Base-by-base conservation (phyloP, 2,329 filamentous ascomycete genomes). In the Fusarium nurragi region DNA sequence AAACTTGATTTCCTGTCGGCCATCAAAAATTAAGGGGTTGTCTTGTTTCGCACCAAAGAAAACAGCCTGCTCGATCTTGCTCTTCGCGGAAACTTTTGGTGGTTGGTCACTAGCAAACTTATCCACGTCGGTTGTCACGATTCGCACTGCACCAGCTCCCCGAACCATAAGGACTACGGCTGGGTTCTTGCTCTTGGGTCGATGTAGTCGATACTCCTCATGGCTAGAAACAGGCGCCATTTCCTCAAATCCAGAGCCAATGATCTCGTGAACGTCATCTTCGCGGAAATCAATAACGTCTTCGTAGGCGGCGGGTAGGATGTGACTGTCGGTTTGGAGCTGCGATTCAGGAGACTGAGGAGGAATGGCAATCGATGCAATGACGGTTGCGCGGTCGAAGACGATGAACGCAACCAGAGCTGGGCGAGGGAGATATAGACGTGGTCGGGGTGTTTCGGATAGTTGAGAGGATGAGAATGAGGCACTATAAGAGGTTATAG, bases 61-160 rank as follows among this genome's bases (percentile, higher is more conserved):
- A 2, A 98, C 91, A 4, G 94, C 94, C 78, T 99, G 94, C 73
- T 97, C 93, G 37, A 99, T 84, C 77, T 95, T 97, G 77, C 88
- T 92, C 77, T 93, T 95, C 8, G 92, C 91, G 2, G 91, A 94
- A 16, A 97, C 86, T 66, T 82, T 78, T 2, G 86, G 87, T 6
- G 86, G 82, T 50, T 79, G 77, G 49, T 85, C 84, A 61, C 84
- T 85, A 13, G 82, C 82, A 69, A 90, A 88, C 58, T 83, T 85
- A 62, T 87, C 83, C 41, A 86, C 78, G 47, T 89, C 85, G 9
- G 83, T 82, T 19, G 86, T 82, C 18, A 85, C 80, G 38, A 90
- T 76, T 47, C 88, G 84, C 23, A 91, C 78, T 19, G 86, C 79
- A 16, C 88, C 88, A 3, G 84, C 84, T 13, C 88, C 88, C 56